Percentiles rank a stretch among this genome's conserved stretches.
phyloP scores from a whole-genome alignment of 257 asterid genomes.

The Capsicum chinense region DNA sequence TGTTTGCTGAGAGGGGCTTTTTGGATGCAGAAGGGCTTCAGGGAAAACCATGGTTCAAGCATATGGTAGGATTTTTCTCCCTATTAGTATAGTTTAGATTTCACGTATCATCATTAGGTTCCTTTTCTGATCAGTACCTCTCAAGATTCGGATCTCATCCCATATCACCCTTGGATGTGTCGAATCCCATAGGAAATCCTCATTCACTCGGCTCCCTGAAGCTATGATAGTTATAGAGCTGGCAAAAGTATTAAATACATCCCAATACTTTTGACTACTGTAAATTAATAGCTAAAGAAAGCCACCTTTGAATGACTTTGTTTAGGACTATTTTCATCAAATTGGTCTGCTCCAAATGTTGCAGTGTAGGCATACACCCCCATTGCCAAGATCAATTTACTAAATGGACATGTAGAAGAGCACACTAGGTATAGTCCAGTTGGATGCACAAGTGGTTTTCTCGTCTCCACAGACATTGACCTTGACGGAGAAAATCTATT shows the following conservation, averaged over 20 bases:
- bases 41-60: slow-evolving; percentile 83
- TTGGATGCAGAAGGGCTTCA: slow-evolving; percentile 73
- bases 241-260: background rate
- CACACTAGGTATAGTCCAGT: background rate
- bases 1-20: slow-evolving; percentile 89
- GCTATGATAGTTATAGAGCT: background rate
- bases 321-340: background rate
- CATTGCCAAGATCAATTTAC: background rate
- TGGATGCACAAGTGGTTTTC: background rate
- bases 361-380: background rate
- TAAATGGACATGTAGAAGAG: slow-evolving; percentile 10
- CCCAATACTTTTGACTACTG: background rate
- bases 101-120: background rate
- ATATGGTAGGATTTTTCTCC: slow-evolving; percentile 62
- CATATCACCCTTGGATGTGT: slow-evolving; percentile 13
- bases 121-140: background rate
- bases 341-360: background rate
- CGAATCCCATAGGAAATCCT: background rate
- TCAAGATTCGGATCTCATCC: background rate
- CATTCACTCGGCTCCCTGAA: background rate
- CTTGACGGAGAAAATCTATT: background rate
- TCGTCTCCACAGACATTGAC: background rate
- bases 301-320: slow-evolving; percentile 9
- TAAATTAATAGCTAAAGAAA: slow-evolving; percentile 19
- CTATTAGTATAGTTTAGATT: background rate